Evolutionary conservation across 208 protist species (phyloP), one percentile per base, ranked within the genome.

Genomic region (Trypanosoma melophagium): DNA sequence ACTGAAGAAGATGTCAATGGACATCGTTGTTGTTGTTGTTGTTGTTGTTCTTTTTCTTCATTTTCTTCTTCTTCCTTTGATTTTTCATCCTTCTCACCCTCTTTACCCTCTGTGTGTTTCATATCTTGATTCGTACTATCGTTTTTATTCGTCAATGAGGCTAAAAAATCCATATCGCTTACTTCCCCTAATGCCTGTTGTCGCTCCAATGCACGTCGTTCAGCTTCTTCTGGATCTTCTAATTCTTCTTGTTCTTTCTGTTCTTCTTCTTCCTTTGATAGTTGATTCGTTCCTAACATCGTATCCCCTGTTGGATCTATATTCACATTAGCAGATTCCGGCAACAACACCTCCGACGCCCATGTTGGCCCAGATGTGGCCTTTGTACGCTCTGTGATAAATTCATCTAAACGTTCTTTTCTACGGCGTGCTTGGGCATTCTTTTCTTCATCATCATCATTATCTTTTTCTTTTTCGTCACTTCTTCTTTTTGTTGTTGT

Each of bases 161-260:
- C 55, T 4, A 96, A 71, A 57, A 96, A 96, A 66, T 91, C 90
- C 74, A 89, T 79, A 47, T 96, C 90, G 56, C 78, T 84, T 41
- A 96, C 83, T 9, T 69, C 65, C 1, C 86, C 86, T 12, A 96
- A 74, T 44, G 66, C 68, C 65, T 87, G 72, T 70, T 96, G 90
- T 59, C 80, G 72, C 53, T 69, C 78, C 47, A 89, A 59, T 10
- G 82, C 80, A 2, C 21, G 55, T 44, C 22, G 17, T 55, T 75
- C 62, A 19, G 14, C 63, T 38, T 77, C 68, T 28, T 76, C 59
- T 38, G 62, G 51, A n/a, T 79, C 53, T 16, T 35, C 56, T 17
- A 25, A 47, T n/a, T 69, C 67, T 16, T 60, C 17, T 8, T 76
- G 38, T 56, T 60, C n/a, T 31, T 56, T 38, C 17, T 41, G 5